Evolutionary conservation across 768 basidiomycete genomes (phyloP), one percentile per base, ranked within the genome.

Genomic region (Xerocomellus dryophilus): DNA sequence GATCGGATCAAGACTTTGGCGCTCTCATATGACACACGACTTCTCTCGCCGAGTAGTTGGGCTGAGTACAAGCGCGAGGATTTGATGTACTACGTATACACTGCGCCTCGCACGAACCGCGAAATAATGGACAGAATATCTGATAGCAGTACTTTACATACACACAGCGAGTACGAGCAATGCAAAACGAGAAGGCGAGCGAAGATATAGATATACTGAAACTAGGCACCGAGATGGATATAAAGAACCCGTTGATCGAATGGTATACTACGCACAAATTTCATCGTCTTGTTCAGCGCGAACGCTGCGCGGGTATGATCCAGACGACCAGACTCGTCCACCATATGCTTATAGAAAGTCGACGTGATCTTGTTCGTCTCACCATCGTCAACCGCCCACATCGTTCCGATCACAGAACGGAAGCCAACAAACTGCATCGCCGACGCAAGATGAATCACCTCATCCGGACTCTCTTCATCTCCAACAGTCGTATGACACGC

Each of bases 401-500:
- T 50, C 20, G 51, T 52, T 12, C 50, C 50, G 5, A 20, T 27
- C 23, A 51, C 44, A 3, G 50, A 49, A 18, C 44, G 34, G 15
- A 51, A 51, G 14, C 34, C 50, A 5, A 25, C 18, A 4, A 51
- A 36, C 18, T 36, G 50, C 44, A 51, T 48, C 7, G 45, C 45
- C 34, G 45, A 51, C 15, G 43, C 23, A 5, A 51, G 43, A 25
- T 48, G 50, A 15, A 50, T 45, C 39, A 38, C 42, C 29, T 54
- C 53, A 10, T 50, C 47, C 7, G 52, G 36, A 46, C 57, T 47
- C 56, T 63, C 36, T 50, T 56, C 43, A 49, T 50, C 39, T 12
- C 40, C 29, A 15, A 43, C 48, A 40, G 41, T 23, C 20, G 41
- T 50, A 10, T 50, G 39, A 23, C 67, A 70, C 0, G 65, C 63